A percentile compares a stretch with the other conserved stretches of the same genome.
phyloP scores from a whole-genome alignment of 108 stramenopile species.

The Pseudonitzschia multistriata region DNA sequence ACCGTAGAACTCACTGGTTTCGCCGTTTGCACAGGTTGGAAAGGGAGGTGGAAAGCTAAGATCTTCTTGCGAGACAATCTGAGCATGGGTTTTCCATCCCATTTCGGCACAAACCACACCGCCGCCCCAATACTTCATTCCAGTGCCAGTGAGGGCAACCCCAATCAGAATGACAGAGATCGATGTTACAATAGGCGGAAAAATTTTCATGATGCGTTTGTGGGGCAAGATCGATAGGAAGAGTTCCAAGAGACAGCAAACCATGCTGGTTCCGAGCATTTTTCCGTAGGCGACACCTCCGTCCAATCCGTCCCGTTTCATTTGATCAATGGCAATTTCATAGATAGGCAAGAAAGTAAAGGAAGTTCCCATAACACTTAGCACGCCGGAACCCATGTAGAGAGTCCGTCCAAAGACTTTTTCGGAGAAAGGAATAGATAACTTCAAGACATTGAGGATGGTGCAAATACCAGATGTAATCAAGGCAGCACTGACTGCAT shows the following conservation, averaged over 20 bases:
- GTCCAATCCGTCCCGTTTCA: conserved; percentile 52
- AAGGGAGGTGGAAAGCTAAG: conserved; percentile 32
- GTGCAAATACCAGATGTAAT: conserved; percentile 72
- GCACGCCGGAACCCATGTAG: conserved; percentile 66
- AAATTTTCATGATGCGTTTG: conserved; percentile 46
- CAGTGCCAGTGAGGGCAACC: conserved; percentile 72
- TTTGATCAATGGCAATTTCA: conserved; percentile 65
- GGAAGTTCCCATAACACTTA: conserved; percentile 81
- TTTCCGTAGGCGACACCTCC: conserved; percentile 73
- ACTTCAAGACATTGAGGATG: conserved; percentile 58
- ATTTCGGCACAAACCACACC: conserved; percentile 80
- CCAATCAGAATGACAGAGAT: conserved; percentile 81
- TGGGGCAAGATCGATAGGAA: conserved; percentile 50
- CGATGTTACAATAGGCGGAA: conserved; percentile 72
- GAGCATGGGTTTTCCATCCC: conserved; percentile 61
- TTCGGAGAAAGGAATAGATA: conserved; percentile 52
- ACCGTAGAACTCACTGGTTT: conserved; percentile 41
- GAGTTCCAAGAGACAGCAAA: conserved; percentile 67
- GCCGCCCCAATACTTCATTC: conserved; percentile 88
- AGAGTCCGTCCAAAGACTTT: conserved; percentile 47
- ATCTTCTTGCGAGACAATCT: conserved; percentile 31
- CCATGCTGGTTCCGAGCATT: conserved; percentile 71
- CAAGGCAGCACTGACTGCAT: conserved; percentile 66
- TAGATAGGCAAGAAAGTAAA: conserved; percentile 80
- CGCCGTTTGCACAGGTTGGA: conserved; percentile 44